These are phyloP conservation scores for Trichophyton schoenleinii DNA, from an alignment of 2,329 filamentous ascomycete genomes.

Conservation along the genomic window DNA sequence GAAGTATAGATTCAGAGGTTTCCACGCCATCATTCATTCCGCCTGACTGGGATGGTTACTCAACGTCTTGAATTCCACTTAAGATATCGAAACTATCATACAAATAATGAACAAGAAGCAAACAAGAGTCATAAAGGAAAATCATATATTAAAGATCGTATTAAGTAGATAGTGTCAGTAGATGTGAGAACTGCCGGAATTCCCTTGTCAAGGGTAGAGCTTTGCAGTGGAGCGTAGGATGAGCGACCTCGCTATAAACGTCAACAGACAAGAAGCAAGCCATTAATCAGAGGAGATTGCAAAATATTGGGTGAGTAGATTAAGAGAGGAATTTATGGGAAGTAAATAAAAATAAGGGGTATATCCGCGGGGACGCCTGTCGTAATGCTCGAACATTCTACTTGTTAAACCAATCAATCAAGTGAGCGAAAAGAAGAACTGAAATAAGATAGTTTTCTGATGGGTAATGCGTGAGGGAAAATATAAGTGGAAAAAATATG, in stretches of 20 bases:
- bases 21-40: neutral
- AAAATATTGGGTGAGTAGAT: neutral
- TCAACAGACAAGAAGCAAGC: neutral
- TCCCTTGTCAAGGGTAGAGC: neutral
- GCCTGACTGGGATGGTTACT: neutral
- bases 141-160: conserved; percentile 3
- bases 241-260: neutral
- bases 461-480: too few relatives aligned
- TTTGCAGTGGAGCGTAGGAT: neutral
- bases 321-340: conserved; percentile 1
- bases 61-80: neutral
- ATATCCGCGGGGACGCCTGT: neutral
- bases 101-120: neutral
- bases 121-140: neutral
- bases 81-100: neutral
- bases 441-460: neutral
- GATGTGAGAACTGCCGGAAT: neutral
- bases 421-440: neutral
- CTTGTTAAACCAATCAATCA: conserved; percentile 1
- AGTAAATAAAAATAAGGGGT: neutral
- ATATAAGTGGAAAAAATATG: neutral
- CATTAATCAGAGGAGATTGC: neutral
- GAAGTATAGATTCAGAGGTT: neutral
- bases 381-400: conserved; percentile 3
- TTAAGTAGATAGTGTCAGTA: conserved; percentile 1